phyloP scores from a whole-genome alignment of 192 early-diverging fungal species.

The Oehlia diaphana region DNA sequence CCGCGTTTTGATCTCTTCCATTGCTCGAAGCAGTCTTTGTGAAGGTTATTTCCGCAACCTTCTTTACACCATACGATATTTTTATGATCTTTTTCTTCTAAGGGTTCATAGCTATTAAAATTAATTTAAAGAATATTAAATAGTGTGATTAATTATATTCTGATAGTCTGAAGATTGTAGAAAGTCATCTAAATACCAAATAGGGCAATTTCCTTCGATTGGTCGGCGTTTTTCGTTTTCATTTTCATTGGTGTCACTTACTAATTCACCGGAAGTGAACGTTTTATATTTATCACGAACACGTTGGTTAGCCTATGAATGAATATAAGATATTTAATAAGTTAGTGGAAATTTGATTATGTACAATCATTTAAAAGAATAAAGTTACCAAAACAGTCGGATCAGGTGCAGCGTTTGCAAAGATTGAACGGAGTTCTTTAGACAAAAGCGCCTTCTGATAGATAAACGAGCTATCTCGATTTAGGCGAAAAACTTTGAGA shows the following conservation, averaged over 20 bases:
- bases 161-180: not conserved
- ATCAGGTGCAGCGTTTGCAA: constrained; percentile 4
- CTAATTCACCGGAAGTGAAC: not conserved
- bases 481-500: not conserved
- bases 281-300: not conserved
- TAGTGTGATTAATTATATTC: not conserved
- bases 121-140: not conserved
- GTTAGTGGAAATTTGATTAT: not conserved
- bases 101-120: constrained; percentile 6
- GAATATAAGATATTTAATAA: not conserved
- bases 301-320: not conserved
- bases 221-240: not conserved
- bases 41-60: constrained; percentile 14
- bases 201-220: constrained; percentile 7
- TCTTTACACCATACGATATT: not conserved
- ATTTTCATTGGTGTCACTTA: not conserved
- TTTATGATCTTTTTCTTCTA: not conserved
- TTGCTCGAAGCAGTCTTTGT: not conserved
- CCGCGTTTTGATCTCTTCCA: not conserved
- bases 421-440: not conserved
- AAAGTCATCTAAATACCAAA: not conserved
- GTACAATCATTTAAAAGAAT: not conserved
- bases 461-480: not conserved
- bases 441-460: constrained; percentile 8
- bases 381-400: not conserved